phyloP scores from a whole-genome alignment of 441 rosid genomes.

The Erodium chrysanthum region DNA sequence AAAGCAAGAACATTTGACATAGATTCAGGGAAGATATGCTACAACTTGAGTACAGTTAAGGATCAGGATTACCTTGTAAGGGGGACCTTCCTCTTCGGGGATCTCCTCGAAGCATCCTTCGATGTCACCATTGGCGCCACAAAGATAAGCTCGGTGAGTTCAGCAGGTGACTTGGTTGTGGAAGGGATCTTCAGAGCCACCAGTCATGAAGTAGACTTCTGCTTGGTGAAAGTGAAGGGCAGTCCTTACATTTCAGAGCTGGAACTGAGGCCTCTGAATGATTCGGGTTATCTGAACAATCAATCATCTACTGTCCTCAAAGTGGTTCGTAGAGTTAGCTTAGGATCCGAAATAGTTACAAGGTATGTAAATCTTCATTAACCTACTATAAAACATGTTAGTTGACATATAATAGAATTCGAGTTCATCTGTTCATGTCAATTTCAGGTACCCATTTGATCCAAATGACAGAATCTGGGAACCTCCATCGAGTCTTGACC shows the following conservation, averaged over 20 bases:
- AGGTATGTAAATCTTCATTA: background rate
- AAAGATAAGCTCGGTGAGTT: conserved; percentile 27
- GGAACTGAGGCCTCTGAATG: conserved; percentile 41
- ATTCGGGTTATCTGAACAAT: conserved; percentile 28
- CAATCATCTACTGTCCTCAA: conserved; percentile 29
- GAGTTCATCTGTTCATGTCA: conserved; percentile 12
- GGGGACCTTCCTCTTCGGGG: conserved; percentile 29
- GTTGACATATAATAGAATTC: background rate
- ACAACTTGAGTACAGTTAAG: conserved; percentile 29
- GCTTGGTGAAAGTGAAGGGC: conserved; percentile 35
- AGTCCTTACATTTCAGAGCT: conserved; percentile 43
- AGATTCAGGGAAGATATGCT: conserved; percentile 43
- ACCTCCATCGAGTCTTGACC: conserved; percentile 20
- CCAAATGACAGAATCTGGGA: conserved; percentile 52
- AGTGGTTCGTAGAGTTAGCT: conserved; percentile 30
- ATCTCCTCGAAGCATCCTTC: conserved; percentile 18
- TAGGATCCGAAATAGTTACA: background rate
- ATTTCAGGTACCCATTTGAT: conserved; percentile 49
- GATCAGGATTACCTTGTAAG: conserved; percentile 40
- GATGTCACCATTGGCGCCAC: conserved; percentile 35
- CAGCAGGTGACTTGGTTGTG: conserved; percentile 21
- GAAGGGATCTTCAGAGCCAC: conserved; percentile 46
- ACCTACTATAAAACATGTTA: background rate
- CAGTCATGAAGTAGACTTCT: conserved; percentile 29
- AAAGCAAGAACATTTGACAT: conserved; percentile 33